These are phyloP conservation scores for Ammopiptanthus mongolicus DNA, from an alignment of 306 rosid species.

Conservation along the genomic window DNA sequence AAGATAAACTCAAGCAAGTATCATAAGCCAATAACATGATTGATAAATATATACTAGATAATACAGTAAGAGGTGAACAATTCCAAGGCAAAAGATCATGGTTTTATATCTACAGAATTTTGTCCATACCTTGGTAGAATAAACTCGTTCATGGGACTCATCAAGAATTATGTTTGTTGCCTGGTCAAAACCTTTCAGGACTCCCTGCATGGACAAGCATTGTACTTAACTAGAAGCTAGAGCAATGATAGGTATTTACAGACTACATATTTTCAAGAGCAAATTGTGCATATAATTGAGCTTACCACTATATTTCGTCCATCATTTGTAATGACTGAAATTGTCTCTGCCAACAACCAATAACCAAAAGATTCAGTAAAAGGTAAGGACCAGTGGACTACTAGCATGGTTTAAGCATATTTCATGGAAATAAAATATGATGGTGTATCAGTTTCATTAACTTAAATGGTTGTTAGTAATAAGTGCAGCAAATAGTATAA, in stretches of 20 bases:
- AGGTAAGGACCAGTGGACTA: neutral
- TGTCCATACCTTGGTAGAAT: conserved; percentile 78
- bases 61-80: neutral
- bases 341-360: conserved; percentile 55
- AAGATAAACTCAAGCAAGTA: neutral
- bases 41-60: neutral
- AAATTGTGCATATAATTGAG: neutral
- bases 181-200: conserved; percentile 94
- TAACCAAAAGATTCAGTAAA: neutral
- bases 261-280: neutral
- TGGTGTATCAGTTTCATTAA: neutral
- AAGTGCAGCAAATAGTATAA: neutral
- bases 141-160: conserved; percentile 95
- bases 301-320: conserved; percentile 95
- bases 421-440: neutral
- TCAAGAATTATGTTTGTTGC: conserved; percentile 98
- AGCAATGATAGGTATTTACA: neutral
- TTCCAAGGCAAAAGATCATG: neutral
- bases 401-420: neutral
- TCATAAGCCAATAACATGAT: neutral
- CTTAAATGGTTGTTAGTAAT: neutral
- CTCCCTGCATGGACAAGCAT: conserved; percentile 46
- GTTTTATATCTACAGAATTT: neutral
- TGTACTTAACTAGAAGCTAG: neutral
- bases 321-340: conserved; percentile 88